Evolutionary conservation across 805 yeast species (phyloP), one percentile per base, ranked within the genome.

Genomic region (Osmozyma mogii): DNA sequence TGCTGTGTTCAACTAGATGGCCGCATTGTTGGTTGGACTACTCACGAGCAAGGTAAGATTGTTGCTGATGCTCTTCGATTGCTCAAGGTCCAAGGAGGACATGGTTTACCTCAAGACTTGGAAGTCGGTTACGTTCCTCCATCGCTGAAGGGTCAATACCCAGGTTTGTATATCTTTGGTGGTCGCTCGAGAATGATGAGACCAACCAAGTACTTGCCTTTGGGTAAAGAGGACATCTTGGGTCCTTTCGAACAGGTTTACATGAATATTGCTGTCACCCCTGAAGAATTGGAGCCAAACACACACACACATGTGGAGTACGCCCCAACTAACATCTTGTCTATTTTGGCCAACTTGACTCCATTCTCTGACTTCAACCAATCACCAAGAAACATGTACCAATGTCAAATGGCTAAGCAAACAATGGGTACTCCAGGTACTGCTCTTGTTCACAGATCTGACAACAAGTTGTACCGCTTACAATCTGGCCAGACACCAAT

Each of bases 351-450:
- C 41, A 92, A 92, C 61, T 70, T 92, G 67, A 92, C 98, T 2
- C 98, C 98, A 43, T 92, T 85, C 56, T 88, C 97, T 2, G 98
- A 92, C 58, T 92, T 92, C 68, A 92, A 92, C 61, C 98, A 92
- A 68, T 88, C 96, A 16, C 98, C 98, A 50, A 83, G 98, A 76
- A 92, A 92, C 58, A 92, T 92, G 97, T 92, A 92, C 58, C 98
- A 92, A 67, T 92, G 98, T 65, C 98, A 92, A 71, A 92, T 92
- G 98, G 97, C 96, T 75, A 92, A 92, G 65, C 98, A 92, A 68
- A 89, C 98, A 13, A 92, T 92, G 98, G 98, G 98, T 61, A 92
- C 98, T 4, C 98, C 98, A 6, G 97, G 97, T 63, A 95, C 92
- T 40, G 97, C 94, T 0, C 66, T 89, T 31, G 73, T 67, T 25